A percentile compares a stretch with the other conserved stretches of the same genome.
Conservation (phyloP, 2,329 filamentous ascomycete genomes). For the Cladophialophora exuberans region DNA sequence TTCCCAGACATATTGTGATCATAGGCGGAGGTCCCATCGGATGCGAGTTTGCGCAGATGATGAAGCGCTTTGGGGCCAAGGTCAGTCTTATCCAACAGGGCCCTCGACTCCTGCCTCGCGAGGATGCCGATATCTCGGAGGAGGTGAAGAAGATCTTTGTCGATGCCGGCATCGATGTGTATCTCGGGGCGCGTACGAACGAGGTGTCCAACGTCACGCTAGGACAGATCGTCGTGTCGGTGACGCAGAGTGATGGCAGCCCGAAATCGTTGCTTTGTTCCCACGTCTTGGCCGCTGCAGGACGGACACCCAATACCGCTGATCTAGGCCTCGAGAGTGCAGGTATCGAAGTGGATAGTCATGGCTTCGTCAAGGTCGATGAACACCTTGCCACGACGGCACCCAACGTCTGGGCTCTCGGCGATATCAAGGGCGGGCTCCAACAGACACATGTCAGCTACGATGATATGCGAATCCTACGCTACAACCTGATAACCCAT, state of each 20-base stretch:
- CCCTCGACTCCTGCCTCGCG: constrained; percentile 48
- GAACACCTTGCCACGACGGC: constrained; percentile 50
- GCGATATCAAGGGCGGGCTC: constrained; percentile 57
- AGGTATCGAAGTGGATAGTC: constrained; percentile 45
- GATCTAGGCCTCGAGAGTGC: constrained; percentile 46
- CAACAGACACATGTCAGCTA: constrained; percentile 62
- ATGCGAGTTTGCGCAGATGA: constrained; percentile 58
- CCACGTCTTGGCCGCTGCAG: constrained; percentile 56
- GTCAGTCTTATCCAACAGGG: constrained; percentile 55
- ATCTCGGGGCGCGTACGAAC: constrained; percentile 41
- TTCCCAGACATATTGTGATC: constrained; percentile 53
- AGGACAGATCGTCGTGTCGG: constrained; percentile 31
- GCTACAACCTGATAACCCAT: constrained; percentile 47
- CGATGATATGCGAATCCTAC: constrained; percentile 59
- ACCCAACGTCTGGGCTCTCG: constrained; percentile 52
- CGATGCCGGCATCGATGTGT: constrained; percentile 52
- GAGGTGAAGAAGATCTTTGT: constrained; percentile 47
- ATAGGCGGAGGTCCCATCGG: constrained; percentile 59
- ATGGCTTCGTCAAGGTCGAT: constrained; percentile 51
- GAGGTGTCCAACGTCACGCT: constrained; percentile 33
- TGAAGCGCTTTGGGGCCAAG: constrained; percentile 53
- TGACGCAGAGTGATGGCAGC: constrained; percentile 30
- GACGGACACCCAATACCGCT: constrained; percentile 56
- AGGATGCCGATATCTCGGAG: constrained; percentile 55
- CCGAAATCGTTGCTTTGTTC: constrained; percentile 40